phyloP scores from a whole-genome alignment of 371 early-diverging fungal genomes.

The Lichtheimia hyalospora region DNA sequence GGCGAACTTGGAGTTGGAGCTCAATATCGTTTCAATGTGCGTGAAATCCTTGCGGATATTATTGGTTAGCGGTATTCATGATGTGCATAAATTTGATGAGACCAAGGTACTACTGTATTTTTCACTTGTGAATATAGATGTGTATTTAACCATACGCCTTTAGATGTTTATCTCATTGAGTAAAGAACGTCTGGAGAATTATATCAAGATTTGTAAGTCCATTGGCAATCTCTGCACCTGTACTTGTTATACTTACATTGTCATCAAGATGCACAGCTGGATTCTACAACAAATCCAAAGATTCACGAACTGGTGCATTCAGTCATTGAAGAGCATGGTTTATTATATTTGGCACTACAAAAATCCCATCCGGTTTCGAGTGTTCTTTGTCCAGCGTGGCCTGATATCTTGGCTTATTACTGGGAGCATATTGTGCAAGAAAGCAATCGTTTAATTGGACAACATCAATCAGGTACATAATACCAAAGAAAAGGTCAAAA shows the following conservation, averaged over 20 bases:
- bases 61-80: constrained; percentile 74
- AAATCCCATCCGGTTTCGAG: constrained; percentile 73
- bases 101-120: constrained; percentile 38
- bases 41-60: constrained; percentile 75
- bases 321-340: constrained; percentile 76
- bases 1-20: constrained; percentile 19
- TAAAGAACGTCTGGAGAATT: constrained; percentile 60
- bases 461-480: constrained; percentile 19
- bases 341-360: constrained; percentile 76
- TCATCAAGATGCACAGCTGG: not conserved
- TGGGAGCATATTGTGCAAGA: constrained; percentile 54
- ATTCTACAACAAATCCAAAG: not conserved
- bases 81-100: constrained; percentile 64
- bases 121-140: not conserved
- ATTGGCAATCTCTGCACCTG: not conserved
- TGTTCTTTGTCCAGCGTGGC: constrained; percentile 62
- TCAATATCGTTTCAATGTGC: constrained; percentile 56
- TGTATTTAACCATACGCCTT: not conserved
- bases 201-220: constrained; percentile 53
- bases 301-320: constrained; percentile 33
- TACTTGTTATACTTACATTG: not conserved
- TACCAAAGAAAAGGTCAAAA: not conserved
- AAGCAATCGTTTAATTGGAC: constrained; percentile 21
- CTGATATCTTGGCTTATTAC: constrained; percentile 75
- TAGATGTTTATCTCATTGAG: constrained; percentile 52